Evolutionary conservation across 257 asterid species (phyloP), one percentile per base, ranked within the genome.

Genomic region (Nicotiana knightiana): DNA sequence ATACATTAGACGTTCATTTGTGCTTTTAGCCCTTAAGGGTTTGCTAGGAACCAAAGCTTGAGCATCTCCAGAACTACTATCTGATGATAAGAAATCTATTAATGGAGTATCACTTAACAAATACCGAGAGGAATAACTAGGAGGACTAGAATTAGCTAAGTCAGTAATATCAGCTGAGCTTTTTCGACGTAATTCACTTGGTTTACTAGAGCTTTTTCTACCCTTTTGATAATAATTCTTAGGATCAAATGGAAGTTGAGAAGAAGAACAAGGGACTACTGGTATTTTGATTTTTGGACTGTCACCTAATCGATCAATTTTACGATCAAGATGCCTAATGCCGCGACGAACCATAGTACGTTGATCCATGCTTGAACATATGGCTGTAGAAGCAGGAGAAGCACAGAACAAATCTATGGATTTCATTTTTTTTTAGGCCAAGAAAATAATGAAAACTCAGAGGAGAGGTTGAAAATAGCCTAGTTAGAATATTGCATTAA

Each of bases 301-400:
- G 54, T 84, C 87, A 3, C 89, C 89, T 13, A 84, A 88, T 79
- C 82, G 90, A 28, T 85, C 87, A 46, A 81, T 11, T 4, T 78
- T 88, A 64, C 80, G 91, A 26, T 88, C 83, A 2, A 82, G 68
- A 1, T 84, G 82, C 58, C 85, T 81, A 58, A 64, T 75, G 24
- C 89, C 90, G 0, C 70, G 89, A 3, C 92, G 92, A 85, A 88
- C 87, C 67, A 90, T 87, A 86, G 90, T 81, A 4, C 88, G 91
- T 53, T 87, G 89, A 79, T 93, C 94, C 87, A 86, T 90, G 93
- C 93, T 91, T 18, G 98, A 88, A 51, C 98, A 93, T 84, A 95
- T 91, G 43, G 99, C 99, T 11, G 98, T 95, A 35, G 99, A 91
- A 26, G 97, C 93, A 0, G 94, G 98, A 1, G 98, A 93, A 81